Percentiles rank a stretch among this genome's conserved stretches.
phyloP scores from a whole-genome alignment of 352 stramenopile species.

The Plasmopara muralis region DNA sequence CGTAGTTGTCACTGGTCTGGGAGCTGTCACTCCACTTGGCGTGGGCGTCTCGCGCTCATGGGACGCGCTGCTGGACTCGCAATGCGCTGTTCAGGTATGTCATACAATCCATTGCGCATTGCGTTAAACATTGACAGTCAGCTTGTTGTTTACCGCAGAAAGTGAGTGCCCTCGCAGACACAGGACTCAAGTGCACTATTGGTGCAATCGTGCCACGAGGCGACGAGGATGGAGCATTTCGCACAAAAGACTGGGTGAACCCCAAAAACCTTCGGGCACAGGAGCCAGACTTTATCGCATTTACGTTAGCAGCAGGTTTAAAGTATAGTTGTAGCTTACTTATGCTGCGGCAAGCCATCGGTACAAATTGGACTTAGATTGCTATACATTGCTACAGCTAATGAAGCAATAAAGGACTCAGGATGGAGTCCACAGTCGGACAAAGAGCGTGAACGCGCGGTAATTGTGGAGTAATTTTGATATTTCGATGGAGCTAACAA shows the following conservation, averaged over 20 bases:
- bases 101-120: not conserved
- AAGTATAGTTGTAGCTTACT: not conserved
- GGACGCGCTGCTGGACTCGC: slow-evolving; percentile 70
- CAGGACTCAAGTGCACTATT: slow-evolving; percentile 60
- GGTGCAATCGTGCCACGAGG: slow-evolving; percentile 62
- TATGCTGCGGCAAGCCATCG: too few species aligned
- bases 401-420: slow-evolving; percentile 76
- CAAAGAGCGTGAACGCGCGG: slow-evolving; percentile 57
- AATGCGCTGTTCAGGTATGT: slow-evolving; percentile 66
- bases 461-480: slow-evolving; percentile 11
- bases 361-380: too few species aligned
- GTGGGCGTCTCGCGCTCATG: slow-evolving; percentile 78
- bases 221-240: slow-evolving; percentile 44
- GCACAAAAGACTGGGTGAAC: slow-evolving; percentile 63
- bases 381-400: slow-evolving; percentile 29
- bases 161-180: slow-evolving; percentile 49
- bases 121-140: slow-evolving; percentile 9
- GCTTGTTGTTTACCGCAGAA: slow-evolving; percentile 23
- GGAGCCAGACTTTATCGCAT: slow-evolving; percentile 83
- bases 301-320: slow-evolving; percentile 69
- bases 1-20: slow-evolving; percentile 90
- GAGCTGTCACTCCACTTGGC: slow-evolving; percentile 87
- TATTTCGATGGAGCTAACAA: not conserved
- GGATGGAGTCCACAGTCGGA: slow-evolving; percentile 56
- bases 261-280: slow-evolving; percentile 60